phyloP scores from a whole-genome alignment of 768 basidiomycete species.

The Galerina marginata region DNA sequence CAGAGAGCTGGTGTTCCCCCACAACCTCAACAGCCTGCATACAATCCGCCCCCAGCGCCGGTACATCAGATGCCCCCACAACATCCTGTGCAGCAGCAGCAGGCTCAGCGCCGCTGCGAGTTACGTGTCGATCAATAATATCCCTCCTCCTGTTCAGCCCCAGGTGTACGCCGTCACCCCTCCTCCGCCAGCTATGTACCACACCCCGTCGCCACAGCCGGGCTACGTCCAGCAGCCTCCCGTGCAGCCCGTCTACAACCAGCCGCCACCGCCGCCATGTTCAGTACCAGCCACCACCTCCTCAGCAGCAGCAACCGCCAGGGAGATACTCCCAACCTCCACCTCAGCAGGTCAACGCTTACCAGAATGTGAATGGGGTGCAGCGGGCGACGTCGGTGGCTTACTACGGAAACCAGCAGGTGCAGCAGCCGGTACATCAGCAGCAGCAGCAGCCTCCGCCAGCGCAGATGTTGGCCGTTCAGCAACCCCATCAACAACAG shows the following conservation, averaged over 20 bases:
- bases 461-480: slow-evolving; percentile 25
- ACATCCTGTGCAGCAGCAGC: slow-evolving; percentile 29
- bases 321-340: slow-evolving; percentile 22
- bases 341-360: slow-evolving; percentile 23
- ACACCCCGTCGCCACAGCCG: slow-evolving; percentile 41
- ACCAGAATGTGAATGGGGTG: slow-evolving; percentile 29
- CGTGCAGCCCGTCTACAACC: slow-evolving; percentile 33
- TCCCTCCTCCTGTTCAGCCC: slow-evolving; percentile 34
- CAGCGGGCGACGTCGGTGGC: slow-evolving; percentile 30
- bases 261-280: slow-evolving; percentile 19
- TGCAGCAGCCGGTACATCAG: slow-evolving; percentile 23
- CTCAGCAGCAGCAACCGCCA: slow-evolving; percentile 30
- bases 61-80: slow-evolving; percentile 27
- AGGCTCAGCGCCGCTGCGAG: slow-evolving; percentile 38
- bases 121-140: slow-evolving; percentile 21
- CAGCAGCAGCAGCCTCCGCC: slow-evolving; percentile 16
- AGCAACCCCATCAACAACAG: slow-evolving; percentile 20
- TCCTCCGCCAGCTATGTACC: slow-evolving; percentile 45
- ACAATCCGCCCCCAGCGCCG: slow-evolving; percentile 35
- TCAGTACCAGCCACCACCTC: slow-evolving; percentile 26
- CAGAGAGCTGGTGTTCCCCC: slow-evolving; percentile 36
- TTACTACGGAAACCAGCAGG: slow-evolving; percentile 39
- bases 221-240: slow-evolving; percentile 37
- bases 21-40: slow-evolving; percentile 31
- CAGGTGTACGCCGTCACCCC: slow-evolving; percentile 39